Evolutionary conservation across 2,329 filamentous ascomycete species (phyloP), one percentile per base, ranked within the genome.

Genomic region (Claviceps sp.): DNA sequence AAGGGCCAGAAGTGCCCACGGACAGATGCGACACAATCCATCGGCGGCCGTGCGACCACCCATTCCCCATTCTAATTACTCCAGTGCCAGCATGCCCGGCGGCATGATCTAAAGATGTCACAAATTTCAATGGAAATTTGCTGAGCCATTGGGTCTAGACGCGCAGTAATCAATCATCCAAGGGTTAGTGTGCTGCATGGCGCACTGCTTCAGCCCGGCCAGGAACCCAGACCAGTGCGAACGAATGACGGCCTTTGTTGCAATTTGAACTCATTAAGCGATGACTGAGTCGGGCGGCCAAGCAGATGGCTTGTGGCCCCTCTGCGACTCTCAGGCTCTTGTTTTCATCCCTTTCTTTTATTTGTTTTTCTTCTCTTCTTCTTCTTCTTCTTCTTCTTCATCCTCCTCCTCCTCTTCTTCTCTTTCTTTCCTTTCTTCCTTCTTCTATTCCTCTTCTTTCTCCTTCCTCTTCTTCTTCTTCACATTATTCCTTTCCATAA

Each of bases 41-140:
- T 48, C 53, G 14, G 41, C 48, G 24, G 30, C 13, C 8, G 17
- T 47, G 5, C 52, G 50, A 17, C 49, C 47, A 6, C 26, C 43
- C 10, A 34, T 52, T 17, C 48, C 54, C 40, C 54, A 50, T 52
- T 58, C 58, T 45, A 59, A 56, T 51, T 59, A 66, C 47, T 57
- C 62, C n/a, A 60, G 57, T 47, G 61, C 63, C 51, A 62, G 56
- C 51, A 53, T 69, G 54, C 68, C 72, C 0, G 72, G 72, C 22
- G 73, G 72, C 49, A 72, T 75, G 71, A 73, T 75, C 54, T 75
- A 59, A 34, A 11, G 3, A 11, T 4, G 10, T 34, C 30, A 4
- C 30, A 4, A 11, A 30, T 8, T 34, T 11, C 30, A 11, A 11
- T 34, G 30, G 30, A 11, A 34, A 34, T 34, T 11, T 11, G 30